Conservation (phyloP, 495 filamentous ascomycete species). For the Hypoxylon fragiforme region DNA sequence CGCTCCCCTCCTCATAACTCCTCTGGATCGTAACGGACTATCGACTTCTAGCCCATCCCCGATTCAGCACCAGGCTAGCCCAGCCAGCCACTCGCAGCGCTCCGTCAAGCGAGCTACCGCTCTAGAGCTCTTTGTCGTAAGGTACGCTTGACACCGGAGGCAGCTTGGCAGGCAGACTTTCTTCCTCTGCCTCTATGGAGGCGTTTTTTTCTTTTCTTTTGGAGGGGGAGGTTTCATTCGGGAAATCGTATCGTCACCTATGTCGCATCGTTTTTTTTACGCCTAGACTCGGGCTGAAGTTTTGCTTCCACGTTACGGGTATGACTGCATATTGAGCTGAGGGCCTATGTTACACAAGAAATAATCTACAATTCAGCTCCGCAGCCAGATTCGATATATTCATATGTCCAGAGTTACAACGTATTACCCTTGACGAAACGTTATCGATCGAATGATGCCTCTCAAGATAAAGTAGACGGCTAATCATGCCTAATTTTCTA, state of each 20-base stretch:
- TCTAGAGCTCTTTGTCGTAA: slow-evolving; percentile 12
- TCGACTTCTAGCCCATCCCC: slow-evolving; percentile 18
- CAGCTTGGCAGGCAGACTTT: slow-evolving; percentile 30
- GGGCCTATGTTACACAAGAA: too few relatives aligned
- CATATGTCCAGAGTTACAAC: too few relatives aligned
- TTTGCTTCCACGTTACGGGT: slow-evolving; percentile 1
- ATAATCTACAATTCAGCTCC: too few relatives aligned
- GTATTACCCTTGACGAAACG: too few relatives aligned
- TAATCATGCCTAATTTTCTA: too few relatives aligned
- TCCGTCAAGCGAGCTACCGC: slow-evolving; percentile 11
- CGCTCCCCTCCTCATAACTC: background rate
- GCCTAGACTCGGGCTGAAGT: slow-evolving; percentile 1
- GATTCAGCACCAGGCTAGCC: slow-evolving; percentile 12
- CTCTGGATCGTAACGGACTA: slow-evolving; percentile 9
- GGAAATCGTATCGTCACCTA: too few relatives aligned
- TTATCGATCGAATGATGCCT: too few relatives aligned
- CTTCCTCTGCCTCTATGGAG: background rate
- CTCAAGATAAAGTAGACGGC: too few relatives aligned
- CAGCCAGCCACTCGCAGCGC: slow-evolving; percentile 16
- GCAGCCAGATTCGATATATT: too few relatives aligned
- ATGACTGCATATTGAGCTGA: background rate
- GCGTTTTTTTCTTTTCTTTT: slow-evolving; percentile 12
- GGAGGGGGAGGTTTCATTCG: background rate
- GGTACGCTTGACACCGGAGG: slow-evolving; percentile 3
- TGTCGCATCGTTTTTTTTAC: too few relatives aligned